Conservation (phyloP, 768 basidiomycete species). For the Cystofilobasidium ferigula region DNA sequence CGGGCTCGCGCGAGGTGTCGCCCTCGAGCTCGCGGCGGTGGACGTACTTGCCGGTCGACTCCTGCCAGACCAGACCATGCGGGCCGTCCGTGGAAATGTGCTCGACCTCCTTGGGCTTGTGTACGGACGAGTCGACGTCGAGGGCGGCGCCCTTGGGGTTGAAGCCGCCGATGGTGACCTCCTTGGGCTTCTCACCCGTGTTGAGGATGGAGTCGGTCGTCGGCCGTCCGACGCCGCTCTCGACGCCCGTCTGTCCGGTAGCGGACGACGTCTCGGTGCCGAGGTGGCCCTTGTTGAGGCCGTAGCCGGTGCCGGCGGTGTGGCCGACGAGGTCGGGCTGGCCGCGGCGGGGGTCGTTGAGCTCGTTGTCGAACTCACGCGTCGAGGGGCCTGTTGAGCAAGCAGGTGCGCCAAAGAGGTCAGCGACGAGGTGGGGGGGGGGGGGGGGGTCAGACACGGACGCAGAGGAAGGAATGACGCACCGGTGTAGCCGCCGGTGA, state of each 20-base stretch:
- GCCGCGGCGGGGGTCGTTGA: not conserved
- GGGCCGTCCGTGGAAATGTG: constrained; percentile 34
- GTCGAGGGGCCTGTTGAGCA: not conserved
- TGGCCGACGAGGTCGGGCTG: not conserved
- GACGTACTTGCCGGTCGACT: constrained; percentile 33
- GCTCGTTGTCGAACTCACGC: not conserved
- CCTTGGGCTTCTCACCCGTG: constrained; percentile 21
- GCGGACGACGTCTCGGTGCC: not conserved
- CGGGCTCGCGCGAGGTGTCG: not conserved
- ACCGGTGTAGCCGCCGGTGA: not conserved
- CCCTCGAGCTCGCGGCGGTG: constrained; percentile 34
- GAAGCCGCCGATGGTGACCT: constrained; percentile 27
- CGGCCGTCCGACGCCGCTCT: not conserved
- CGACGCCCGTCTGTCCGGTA: not conserved
- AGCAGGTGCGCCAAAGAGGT: not conserved
- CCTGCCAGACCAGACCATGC: constrained; percentile 34
- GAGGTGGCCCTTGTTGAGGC: not conserved
- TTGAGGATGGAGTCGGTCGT: constrained; percentile 17
- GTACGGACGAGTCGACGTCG: constrained; percentile 1
- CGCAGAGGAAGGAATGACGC: not conserved
- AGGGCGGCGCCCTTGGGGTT: constrained; percentile 12
- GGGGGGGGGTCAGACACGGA: not conserved
- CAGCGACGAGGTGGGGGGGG: not conserved
- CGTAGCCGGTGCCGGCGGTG: not conserved
- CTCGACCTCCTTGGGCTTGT: constrained; percentile 30